Base-by-base conservation (phyloP, 768 basidiomycete species). In the Tylopilus plumbeoviolaceoides region DNA sequence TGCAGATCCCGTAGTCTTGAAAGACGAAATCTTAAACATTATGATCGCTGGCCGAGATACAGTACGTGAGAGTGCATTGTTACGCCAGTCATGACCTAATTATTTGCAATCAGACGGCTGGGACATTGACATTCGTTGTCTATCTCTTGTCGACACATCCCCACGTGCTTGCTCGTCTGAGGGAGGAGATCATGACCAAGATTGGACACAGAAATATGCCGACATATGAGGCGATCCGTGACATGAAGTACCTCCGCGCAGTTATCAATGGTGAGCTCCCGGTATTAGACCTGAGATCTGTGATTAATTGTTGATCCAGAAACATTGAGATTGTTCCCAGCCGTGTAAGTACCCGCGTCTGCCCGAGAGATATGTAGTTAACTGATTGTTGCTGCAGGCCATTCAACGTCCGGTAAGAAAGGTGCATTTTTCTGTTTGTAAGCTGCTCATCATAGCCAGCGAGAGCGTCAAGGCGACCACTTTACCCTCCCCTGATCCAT, bases 211-310 rank as follows among this genome's bases (percentile, higher is more conserved):
- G 65, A 2, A 68, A 73, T 2, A 67, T 76, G 8, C 84, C 83
- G 1, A 75, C 76, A 5, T 78, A 75, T 51, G 79, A 81, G 44
- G 75, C 78, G 48, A 77, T 86, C 48, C 73, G 75, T 30, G 78
- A 80, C 8, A 82, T 85, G 80, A 84, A 79, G 60, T 85, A 78
- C 56, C 70, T 85, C 1, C 73, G 83, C 10, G 84, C 84, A 2
- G 80, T 85, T 7, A 78, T 85, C 44, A 85, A 86, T 54, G 84
- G 83, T 81, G 39, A 6, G 62, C 47, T 54, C 10, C 1, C 5
- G 23, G 23, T 23, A 23, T 45, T 44, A 2, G 21, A 36, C 14
- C 7, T 12, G 10, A n/a, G 12, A 30, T 38, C 2, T 17, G 18
- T 51, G 46, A 55, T 45, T 15, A 2, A 43, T 7, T 12, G 27